Evolutionary conservation across 257 asterid species (phyloP).

Genomic region (Apocynum venetum): DNA sequence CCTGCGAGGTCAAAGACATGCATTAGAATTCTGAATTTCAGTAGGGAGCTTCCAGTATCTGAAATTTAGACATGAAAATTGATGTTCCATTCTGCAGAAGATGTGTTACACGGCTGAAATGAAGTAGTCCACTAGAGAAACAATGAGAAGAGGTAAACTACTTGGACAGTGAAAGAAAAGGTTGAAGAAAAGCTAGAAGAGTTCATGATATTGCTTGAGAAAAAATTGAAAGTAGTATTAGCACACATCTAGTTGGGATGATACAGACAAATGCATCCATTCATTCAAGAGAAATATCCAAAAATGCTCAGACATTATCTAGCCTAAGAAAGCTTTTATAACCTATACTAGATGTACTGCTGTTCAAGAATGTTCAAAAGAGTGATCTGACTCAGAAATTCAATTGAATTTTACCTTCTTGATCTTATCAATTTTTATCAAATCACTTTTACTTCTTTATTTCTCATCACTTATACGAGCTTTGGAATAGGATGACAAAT

Average conservation of each 20-base stretch:
- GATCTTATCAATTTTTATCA: background rate
- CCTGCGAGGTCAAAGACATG: conserved; percentile 49
- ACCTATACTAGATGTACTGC: background rate
- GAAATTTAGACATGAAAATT: background rate
- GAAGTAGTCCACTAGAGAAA: background rate
- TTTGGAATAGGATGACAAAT: background rate
- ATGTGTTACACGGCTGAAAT: background rate
- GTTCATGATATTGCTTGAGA: background rate
- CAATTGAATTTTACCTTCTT: background rate
- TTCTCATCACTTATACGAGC: background rate
- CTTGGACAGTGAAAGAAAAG: background rate
- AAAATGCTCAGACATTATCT: background rate
- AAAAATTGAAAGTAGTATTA: background rate
- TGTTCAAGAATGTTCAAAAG: background rate
- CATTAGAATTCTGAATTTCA: background rate
- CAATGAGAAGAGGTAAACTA: background rate
- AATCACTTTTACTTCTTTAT: background rate
- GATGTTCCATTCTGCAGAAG: background rate
- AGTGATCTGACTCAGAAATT: background rate
- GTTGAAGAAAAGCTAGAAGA: background rate
- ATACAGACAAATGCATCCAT: background rate
- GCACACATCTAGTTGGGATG: background rate
- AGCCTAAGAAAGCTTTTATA: background rate
- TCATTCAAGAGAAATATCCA: background rate
- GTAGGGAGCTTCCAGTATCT: conserved; percentile 1